Percentiles rank a stretch among this genome's conserved stretches.
Conservation (phyloP, 2,329 filamentous ascomycete species). For the Ascochyta viciae-villosae region DNA sequence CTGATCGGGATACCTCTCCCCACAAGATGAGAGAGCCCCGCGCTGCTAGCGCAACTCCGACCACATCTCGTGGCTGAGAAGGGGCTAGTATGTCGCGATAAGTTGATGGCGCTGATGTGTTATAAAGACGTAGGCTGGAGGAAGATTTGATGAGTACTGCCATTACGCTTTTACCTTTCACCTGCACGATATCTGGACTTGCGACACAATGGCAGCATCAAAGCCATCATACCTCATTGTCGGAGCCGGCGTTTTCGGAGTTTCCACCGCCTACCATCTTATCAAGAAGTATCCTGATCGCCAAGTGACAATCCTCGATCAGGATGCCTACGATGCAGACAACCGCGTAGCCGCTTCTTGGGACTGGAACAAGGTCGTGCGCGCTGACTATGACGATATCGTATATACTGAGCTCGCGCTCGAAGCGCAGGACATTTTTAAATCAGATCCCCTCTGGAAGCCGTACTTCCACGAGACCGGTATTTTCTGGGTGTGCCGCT, state of each 20-base stretch:
- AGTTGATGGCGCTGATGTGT: conserved; percentile 11
- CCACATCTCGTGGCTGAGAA: conserved; percentile 30
- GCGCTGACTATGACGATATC: conserved; percentile 71
- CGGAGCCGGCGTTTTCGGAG: conserved; percentile 48
- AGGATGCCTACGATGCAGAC: conserved; percentile 39
- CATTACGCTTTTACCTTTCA: conserved; percentile 20
- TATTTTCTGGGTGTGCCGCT: conserved; percentile 54
- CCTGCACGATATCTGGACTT: conserved; percentile 22
- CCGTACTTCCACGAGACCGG: conserved; percentile 61
- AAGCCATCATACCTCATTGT: conserved; percentile 45
- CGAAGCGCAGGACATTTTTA: conserved; percentile 70
- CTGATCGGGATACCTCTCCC: conserved; percentile 38
- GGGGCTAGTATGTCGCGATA: conserved; percentile 25
- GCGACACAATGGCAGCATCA: conserved; percentile 36
- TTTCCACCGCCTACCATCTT: conserved; percentile 50
- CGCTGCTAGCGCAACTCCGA: conserved; percentile 23
- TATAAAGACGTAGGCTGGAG: conserved; percentile 27
- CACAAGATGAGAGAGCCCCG: conserved; percentile 29
- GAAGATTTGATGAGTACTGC: conserved; percentile 11
- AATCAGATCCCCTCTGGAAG: conserved; percentile 62
- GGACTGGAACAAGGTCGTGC: conserved; percentile 77
- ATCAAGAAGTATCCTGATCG: conserved; percentile 52
- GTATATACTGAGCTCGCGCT: conserved; percentile 70
- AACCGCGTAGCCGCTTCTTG: conserved; percentile 66
- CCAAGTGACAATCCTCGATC: conserved; percentile 51